These are phyloP conservation scores for Phytophthora lateralis DNA, from an alignment of 352 stramenopile genomes.

Conservation along the genomic window DNA sequence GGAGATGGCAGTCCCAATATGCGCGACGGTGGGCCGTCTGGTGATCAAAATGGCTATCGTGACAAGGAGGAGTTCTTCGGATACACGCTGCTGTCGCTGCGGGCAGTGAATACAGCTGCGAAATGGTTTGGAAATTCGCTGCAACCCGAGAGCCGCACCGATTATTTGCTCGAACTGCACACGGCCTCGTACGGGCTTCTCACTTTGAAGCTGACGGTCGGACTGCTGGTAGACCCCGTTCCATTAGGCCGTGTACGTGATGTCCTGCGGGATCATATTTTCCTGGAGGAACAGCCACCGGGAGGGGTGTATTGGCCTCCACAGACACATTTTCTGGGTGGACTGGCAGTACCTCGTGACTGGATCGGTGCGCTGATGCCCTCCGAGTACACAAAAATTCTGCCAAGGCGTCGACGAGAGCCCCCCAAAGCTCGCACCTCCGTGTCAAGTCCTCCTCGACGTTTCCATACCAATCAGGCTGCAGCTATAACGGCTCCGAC, in stretches of 20 bases:
- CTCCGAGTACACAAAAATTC: conserved; percentile 70
- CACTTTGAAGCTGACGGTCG: conserved; percentile 79
- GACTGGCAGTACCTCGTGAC: conserved; percentile 56
- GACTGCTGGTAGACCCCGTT: conserved; percentile 64
- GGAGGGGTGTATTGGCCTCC: conserved; percentile 68
- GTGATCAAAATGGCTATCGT: conserved; percentile 2
- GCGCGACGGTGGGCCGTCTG: not conserved
- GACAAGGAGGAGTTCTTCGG: conserved; percentile 52
- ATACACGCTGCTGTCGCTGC: conserved; percentile 58
- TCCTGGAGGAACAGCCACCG: conserved; percentile 55
- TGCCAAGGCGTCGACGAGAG: conserved; percentile 44
- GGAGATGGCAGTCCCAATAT: not conserved
- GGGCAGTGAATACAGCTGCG: conserved; percentile 52
- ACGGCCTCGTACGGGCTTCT: conserved; percentile 62
- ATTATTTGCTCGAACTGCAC: conserved; percentile 72
- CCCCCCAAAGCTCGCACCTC: not conserved
- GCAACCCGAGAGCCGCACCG: conserved; percentile 51
- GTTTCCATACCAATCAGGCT: not conserved
- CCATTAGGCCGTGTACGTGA: conserved; percentile 63
- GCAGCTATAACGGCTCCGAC: not conserved
- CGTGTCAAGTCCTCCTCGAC: not conserved
- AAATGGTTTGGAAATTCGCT: conserved; percentile 68
- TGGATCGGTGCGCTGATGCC: conserved; percentile 72
- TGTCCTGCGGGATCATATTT: conserved; percentile 48
- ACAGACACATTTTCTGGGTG: conserved; percentile 45